A percentile compares a stretch with the other conserved stretches of the same genome.
These are phyloP conservation scores for Psidium guajava DNA, from an alignment of 345 rosid genomes.

Conservation along the genomic window DNA sequence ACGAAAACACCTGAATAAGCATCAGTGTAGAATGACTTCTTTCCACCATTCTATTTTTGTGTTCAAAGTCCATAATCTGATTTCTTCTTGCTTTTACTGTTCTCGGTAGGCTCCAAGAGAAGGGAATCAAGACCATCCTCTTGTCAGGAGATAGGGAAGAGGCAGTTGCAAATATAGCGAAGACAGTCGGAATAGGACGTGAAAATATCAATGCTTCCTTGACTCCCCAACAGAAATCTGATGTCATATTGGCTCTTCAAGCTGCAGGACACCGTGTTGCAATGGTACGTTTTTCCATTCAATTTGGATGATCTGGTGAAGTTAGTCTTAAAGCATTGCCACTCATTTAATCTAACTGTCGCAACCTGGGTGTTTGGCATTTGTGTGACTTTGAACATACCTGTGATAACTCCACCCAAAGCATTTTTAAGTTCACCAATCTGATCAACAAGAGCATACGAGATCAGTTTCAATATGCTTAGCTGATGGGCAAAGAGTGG, in stretches of 20 bases:
- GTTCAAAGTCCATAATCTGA: background rate
- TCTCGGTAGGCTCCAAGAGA: slow-evolving; percentile 54
- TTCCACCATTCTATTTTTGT: background rate
- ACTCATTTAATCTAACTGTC: background rate
- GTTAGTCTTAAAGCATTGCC: background rate
- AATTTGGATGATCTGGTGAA: background rate
- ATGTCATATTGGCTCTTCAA: slow-evolving; percentile 63
- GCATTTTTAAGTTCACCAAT: background rate
- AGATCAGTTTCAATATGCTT: background rate
- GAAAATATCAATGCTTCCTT: slow-evolving; percentile 57
- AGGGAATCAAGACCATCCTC: slow-evolving; percentile 72
- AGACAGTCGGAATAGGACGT: slow-evolving; percentile 52
- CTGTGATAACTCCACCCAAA: background rate
- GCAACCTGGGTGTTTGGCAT: background rate
- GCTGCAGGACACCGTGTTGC: slow-evolving; percentile 73
- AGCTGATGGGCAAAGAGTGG: background rate
- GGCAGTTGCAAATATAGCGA: slow-evolving; percentile 80
- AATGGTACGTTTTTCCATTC: slow-evolving; percentile 39
- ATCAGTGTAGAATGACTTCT: background rate
- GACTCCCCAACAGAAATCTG: slow-evolving; percentile 69
- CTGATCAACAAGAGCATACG: background rate
- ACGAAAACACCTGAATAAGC: background rate
- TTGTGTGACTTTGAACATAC: background rate
- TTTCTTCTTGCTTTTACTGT: slow-evolving; percentile 6
- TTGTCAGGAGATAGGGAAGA: slow-evolving; percentile 97